phyloP scores from a whole-genome alignment of 23 red algal genomes.

The Pyropia yezoensis region DNA sequence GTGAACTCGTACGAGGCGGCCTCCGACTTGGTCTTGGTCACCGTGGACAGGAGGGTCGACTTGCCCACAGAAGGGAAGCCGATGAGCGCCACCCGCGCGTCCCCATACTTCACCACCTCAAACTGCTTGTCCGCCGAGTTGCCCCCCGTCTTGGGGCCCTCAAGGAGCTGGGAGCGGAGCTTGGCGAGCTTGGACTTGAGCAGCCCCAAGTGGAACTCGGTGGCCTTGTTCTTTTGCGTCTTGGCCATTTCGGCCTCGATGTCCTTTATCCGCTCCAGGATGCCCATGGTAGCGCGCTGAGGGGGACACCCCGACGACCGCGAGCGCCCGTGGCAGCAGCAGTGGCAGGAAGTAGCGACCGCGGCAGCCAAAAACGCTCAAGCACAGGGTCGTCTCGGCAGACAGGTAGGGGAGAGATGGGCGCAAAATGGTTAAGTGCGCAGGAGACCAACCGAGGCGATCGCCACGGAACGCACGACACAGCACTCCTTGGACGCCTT shows the following conservation, averaged over 20 bases:
- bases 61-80: conserved; percentile 98
- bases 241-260: conserved; percentile 87
- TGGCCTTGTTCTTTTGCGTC: conserved; percentile 99
- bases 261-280: conserved; percentile 86
- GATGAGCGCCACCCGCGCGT: conserved; percentile 87
- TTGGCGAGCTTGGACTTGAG: conserved; percentile 95
- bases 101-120: conserved; percentile 91
- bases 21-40: conserved; percentile 88
- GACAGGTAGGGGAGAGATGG: too few species aligned
- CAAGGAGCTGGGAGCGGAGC: conserved; percentile 73
- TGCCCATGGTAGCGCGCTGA: conserved; percentile 48
- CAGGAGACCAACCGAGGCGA: too few species aligned
- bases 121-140: conserved; percentile 68
- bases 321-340: too few species aligned
- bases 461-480: too few species aligned
- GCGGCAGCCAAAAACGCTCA: too few species aligned
- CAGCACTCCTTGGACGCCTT: too few species aligned
- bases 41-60: conserved; percentile 81
- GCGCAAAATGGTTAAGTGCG: too few species aligned
- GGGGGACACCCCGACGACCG: background rate
- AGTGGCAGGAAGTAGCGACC: too few species aligned
- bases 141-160: conserved; percentile 62
- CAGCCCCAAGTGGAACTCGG: conserved; percentile 79
- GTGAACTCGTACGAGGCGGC: conserved; percentile 98
- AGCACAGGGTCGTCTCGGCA: too few species aligned